Evolutionary conservation across 352 stramenopile genomes (phyloP).

Genomic region (Thraustotheca clavata): DNA sequence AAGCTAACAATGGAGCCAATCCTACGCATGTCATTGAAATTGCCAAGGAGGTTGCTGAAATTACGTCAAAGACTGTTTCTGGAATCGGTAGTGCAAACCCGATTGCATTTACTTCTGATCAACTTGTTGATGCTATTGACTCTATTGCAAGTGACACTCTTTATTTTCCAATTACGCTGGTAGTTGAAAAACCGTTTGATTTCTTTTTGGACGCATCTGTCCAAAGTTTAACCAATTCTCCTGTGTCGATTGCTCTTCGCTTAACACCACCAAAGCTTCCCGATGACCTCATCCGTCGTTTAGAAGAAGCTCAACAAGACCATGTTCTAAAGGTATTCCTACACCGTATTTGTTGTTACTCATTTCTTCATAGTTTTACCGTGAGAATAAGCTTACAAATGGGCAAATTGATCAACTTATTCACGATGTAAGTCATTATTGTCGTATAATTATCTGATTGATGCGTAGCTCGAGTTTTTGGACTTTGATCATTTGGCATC

Average conservation of each 20-base stretch:
- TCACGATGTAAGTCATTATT: constrained; percentile 31
- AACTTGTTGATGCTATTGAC: constrained; percentile 10
- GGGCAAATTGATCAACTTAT: constrained; percentile 35
- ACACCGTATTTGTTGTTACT: background rate
- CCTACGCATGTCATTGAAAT: constrained; percentile 8
- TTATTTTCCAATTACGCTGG: constrained; percentile 6
- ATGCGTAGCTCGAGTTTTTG: constrained; percentile 43
- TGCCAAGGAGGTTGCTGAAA: background rate
- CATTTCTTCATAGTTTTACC: constrained; percentile 52
- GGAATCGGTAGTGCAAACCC: no score
- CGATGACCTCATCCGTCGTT: background rate
- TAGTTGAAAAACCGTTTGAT: constrained; percentile 11
- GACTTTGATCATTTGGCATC: constrained; percentile 55
- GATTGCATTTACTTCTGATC: background rate
- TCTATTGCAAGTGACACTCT: constrained; percentile 14
- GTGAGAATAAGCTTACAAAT: constrained; percentile 35
- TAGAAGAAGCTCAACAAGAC: constrained; percentile 37
- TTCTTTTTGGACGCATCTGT: background rate
- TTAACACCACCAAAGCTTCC: constrained; percentile 11
- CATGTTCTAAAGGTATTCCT: constrained; percentile 56
- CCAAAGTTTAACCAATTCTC: background rate
- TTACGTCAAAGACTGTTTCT: no score
- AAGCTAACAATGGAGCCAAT: background rate
- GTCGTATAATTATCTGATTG: background rate
- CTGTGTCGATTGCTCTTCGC: constrained; percentile 2